Percentiles rank a stretch among this genome's conserved stretches.
Conservation (phyloP, 2,329 filamentous ascomycete genomes). For the Exophiala alcalophila region DNA sequence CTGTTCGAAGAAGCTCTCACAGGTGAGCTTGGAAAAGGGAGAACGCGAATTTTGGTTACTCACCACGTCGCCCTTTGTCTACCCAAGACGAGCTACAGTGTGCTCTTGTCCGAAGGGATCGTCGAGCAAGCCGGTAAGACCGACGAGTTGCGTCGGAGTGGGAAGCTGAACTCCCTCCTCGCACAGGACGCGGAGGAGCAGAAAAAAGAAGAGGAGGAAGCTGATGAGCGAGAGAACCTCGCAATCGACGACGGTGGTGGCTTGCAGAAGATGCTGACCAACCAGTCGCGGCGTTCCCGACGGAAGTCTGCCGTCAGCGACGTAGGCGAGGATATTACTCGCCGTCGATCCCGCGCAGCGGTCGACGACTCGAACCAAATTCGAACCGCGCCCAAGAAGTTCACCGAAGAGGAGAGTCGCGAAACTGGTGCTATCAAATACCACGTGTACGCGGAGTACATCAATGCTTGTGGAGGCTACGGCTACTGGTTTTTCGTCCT, state of each 20-base stretch:
- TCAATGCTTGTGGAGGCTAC: constrained; percentile 63
- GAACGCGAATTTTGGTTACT: constrained; percentile 76
- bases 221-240: constrained; percentile 36
- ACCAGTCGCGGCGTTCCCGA: constrained; percentile 26
- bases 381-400: constrained; percentile 57
- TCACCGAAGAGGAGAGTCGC: constrained; percentile 71
- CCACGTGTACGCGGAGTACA: constrained; percentile 65
- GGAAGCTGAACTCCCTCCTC: constrained; percentile 44
- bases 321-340: constrained; percentile 14
- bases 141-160: constrained; percentile 52
- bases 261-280: constrained; percentile 47
- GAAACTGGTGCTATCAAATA: constrained; percentile 68
- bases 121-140: constrained; percentile 63
- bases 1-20: constrained; percentile 74
- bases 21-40: constrained; percentile 64
- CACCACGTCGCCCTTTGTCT: constrained; percentile 73
- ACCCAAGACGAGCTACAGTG: constrained; percentile 68
- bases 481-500: constrained; percentile 28
- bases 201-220: constrained; percentile 40
- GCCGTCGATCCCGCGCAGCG: constrained; percentile 22
- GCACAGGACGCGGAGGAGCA: constrained; percentile 46
- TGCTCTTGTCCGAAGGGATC: constrained; percentile 67
- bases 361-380: constrained; percentile 40
- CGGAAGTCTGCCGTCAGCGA: constrained; percentile 21
- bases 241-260: constrained; percentile 40